Conservation (phyloP, 1,139 yeast species). For the Eremothecium cymbalariae region DNA sequence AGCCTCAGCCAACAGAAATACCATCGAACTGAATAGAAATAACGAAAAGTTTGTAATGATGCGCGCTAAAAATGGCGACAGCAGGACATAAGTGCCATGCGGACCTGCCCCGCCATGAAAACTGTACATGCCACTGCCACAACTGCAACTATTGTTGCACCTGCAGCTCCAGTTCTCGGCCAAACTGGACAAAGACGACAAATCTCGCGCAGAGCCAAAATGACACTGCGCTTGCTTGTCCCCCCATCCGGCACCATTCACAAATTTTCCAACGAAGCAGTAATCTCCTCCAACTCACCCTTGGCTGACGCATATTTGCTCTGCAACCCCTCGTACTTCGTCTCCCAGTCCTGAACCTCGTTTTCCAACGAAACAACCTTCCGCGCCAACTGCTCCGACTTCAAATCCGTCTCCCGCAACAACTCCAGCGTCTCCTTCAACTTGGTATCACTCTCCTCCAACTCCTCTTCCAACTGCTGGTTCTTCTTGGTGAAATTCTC, state of each 20-base stretch:
- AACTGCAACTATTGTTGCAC: too few species aligned
- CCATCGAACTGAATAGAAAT: constrained; percentile 1
- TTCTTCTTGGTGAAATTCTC: constrained; percentile 90
- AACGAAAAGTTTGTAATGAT: too few species aligned
- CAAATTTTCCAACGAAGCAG: constrained; percentile 68
- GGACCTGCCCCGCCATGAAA: too few species aligned
- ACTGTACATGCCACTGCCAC: too few species aligned
- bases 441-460: constrained; percentile 87
- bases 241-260: constrained; percentile 7
- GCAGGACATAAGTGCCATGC: too few species aligned
- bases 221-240: constrained; percentile 5
- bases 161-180: too few species aligned
- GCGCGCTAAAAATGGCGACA: too few species aligned
- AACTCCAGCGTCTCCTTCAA: constrained; percentile 90
- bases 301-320: constrained; percentile 72
- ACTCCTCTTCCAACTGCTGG: constrained; percentile 84
- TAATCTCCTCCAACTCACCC: constrained; percentile 82
- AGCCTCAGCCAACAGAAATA: constrained; percentile 1
- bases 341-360: constrained; percentile 89
- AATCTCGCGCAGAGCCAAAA: too few species aligned
- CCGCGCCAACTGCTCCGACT: constrained; percentile 95
- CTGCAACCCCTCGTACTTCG: constrained; percentile 81
- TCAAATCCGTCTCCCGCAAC: constrained; percentile 91
- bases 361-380: constrained; percentile 85
- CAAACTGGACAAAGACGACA: too few species aligned